Evolutionary conservation across 208 protist genomes (phyloP).

Genomic region (Trypanosoma lewisi): DNA sequence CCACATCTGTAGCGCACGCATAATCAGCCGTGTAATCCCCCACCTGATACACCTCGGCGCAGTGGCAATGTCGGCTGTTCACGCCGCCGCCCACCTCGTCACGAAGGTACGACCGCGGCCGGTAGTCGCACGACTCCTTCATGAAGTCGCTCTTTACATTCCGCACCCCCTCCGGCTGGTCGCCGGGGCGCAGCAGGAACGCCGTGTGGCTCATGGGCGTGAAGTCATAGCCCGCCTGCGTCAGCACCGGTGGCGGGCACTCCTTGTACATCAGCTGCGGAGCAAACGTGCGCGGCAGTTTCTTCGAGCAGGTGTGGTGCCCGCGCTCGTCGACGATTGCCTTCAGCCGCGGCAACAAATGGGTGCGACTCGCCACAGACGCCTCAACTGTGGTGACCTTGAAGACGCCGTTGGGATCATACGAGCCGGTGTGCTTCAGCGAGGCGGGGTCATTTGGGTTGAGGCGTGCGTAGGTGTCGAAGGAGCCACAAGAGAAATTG

Average conservation of each 20-base stretch:
- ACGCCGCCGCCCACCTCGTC: slow-evolving; percentile 25
- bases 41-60: slow-evolving; percentile 81
- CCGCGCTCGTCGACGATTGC: slow-evolving; percentile 55
- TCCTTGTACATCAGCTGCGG: slow-evolving; percentile 75
- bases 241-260: slow-evolving; percentile 70
- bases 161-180: slow-evolving; percentile 59
- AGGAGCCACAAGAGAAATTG: slow-evolving; percentile 68
- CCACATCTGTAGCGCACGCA: slow-evolving; percentile 36
- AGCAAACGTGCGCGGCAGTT: slow-evolving; percentile 61
- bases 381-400: slow-evolving; percentile 40
- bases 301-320: slow-evolving; percentile 49
- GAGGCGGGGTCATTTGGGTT: slow-evolving; percentile 44
- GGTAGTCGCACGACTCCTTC: slow-evolving; percentile 70
- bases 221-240: slow-evolving; percentile 85
- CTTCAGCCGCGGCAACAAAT: slow-evolving; percentile 54
- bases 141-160: slow-evolving; percentile 74
- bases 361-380: slow-evolving; percentile 29
- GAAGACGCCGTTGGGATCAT: slow-evolving; percentile 72
- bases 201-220: slow-evolving; percentile 76
- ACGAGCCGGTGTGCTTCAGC: slow-evolving; percentile 48
- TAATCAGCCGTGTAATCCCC: slow-evolving; percentile 88
- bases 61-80: slow-evolving; percentile 81
- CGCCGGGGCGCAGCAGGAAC: slow-evolving; percentile 60
- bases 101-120: slow-evolving; percentile 72
- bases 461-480: slow-evolving; percentile 66